Evolutionary conservation across 192 early-diverging fungal genomes (phyloP).

Genomic region (Dissophora globulifera): DNA sequence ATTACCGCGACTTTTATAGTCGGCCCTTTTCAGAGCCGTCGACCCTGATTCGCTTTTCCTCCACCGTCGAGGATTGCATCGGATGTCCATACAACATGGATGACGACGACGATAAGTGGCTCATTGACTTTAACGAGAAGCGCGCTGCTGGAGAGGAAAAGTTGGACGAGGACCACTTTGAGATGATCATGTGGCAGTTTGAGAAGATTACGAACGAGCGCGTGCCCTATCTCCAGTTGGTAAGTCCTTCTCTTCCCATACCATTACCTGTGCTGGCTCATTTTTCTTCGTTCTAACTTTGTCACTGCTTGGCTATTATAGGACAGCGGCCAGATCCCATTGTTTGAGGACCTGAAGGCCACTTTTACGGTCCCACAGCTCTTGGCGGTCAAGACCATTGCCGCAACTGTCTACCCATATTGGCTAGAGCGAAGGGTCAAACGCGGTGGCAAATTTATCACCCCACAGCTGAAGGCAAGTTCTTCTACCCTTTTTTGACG

Average conservation of each 20-base stretch:
- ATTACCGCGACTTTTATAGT: constrained; percentile 78
- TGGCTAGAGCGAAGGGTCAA: constrained; percentile 47
- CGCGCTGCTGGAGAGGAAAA: constrained; percentile 30
- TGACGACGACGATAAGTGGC: constrained; percentile 84
- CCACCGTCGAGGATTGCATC: constrained; percentile 87
- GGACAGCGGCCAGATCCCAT: constrained; percentile 52
- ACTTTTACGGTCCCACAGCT: constrained; percentile 48
- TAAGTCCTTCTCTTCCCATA: constrained; percentile 21
- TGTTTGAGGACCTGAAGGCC: constrained; percentile 54
- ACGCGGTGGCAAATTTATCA: constrained; percentile 59
- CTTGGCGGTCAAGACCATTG: constrained; percentile 38
- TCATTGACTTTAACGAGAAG: constrained; percentile 59
- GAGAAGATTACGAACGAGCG: constrained; percentile 76
- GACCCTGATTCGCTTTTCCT: constrained; percentile 86
- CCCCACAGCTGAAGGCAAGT: constrained; percentile 65
- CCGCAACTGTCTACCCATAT: constrained; percentile 34
- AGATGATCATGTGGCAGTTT: constrained; percentile 79
- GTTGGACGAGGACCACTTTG: constrained; percentile 80
- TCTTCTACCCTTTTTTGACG: too few relatives aligned
- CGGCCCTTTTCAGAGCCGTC: constrained; percentile 77
- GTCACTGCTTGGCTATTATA: background rate
- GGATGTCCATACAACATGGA: constrained; percentile 92
- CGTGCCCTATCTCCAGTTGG: constrained; percentile 54
- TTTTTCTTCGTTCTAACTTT: background rate
- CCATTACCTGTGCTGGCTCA: background rate